Percentiles rank a stretch among this genome's conserved stretches.
These are phyloP conservation scores for Phytopythium litorale DNA, from an alignment of 352 stramenopile species.

Conservation along the genomic window DNA sequence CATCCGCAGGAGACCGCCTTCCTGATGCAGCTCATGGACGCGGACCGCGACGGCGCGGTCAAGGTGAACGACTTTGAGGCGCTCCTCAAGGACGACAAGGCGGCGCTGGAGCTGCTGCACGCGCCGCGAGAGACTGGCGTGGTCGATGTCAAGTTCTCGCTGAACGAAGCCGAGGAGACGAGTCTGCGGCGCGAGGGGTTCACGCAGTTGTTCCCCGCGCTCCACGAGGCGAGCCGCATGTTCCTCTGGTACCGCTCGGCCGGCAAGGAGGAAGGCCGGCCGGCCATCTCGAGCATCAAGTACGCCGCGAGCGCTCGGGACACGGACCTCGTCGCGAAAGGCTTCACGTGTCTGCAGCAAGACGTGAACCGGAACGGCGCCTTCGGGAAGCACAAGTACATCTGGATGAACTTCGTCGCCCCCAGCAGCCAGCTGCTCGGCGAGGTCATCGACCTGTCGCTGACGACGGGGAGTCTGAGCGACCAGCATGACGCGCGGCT, in stretches of 20 bases:
- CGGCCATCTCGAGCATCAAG: conserved; percentile 61
- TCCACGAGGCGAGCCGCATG: conserved; percentile 45
- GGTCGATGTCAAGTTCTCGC: conserved; percentile 59
- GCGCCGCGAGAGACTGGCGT: conserved; percentile 42
- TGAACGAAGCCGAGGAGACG: conserved; percentile 56
- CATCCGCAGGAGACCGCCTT: conserved; percentile 50
- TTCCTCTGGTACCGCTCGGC: conserved; percentile 62
- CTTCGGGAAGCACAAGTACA: conserved; percentile 76
- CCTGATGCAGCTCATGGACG: conserved; percentile 65
- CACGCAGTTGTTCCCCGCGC: conserved; percentile 43
- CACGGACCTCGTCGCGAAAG: conserved; percentile 68
- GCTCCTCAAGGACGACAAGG: conserved; percentile 66
- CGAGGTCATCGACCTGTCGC: conserved; percentile 61
- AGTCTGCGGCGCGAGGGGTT: conserved; percentile 57
- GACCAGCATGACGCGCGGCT: conserved; percentile 60
- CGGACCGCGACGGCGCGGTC: conserved; percentile 55
- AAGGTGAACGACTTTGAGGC: conserved; percentile 70
- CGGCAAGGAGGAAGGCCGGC: conserved; percentile 53
- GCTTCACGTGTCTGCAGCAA: conserved; percentile 73
- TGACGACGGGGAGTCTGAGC: conserved; percentile 60
- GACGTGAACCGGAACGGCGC: conserved; percentile 55
- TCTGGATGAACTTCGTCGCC: conserved; percentile 61
- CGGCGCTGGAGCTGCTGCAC: conserved; percentile 46
- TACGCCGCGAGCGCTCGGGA: conserved; percentile 59
- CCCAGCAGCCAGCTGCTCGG: conserved; percentile 41